Conservation (phyloP, 177 flowering plant species). For the Vitis hybrid region DNA sequence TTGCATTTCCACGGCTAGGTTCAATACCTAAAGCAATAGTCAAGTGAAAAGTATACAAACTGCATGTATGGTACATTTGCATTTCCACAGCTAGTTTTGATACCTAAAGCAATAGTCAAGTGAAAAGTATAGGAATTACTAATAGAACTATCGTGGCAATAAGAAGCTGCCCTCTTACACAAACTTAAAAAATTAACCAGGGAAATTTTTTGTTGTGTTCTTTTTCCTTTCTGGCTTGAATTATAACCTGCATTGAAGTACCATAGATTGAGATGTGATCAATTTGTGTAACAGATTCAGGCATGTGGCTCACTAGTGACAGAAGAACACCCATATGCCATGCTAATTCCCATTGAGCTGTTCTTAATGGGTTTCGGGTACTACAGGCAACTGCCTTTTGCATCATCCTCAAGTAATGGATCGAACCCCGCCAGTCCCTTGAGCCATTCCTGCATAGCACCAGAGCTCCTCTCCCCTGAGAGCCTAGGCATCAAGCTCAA, state of each 20-base stretch:
- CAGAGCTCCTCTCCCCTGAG: constrained; percentile 76
- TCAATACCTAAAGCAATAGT: too few species aligned
- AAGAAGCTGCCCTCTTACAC: too few species aligned
- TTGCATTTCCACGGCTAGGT: too few species aligned
- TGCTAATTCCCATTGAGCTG: constrained; percentile 71
- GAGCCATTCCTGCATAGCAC: constrained; percentile 46
- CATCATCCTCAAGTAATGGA: constrained; percentile 21
- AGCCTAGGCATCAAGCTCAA: constrained; percentile 75
- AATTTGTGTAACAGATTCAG: constrained; percentile 34
- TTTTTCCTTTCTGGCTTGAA: neutral
- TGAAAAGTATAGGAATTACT: too few species aligned
- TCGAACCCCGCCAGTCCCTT: constrained; percentile 37
- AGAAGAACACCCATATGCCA: constrained; percentile 76
- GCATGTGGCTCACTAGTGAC: constrained; percentile 66
- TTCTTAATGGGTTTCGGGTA: constrained; percentile 67
- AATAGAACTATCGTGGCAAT: too few species aligned
- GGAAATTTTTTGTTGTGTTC: too few species aligned
- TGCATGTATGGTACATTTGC: too few species aligned
- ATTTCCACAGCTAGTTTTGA: too few species aligned
- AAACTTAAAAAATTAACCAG: too few species aligned
- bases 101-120: too few species aligned
- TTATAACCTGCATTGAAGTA: neutral
- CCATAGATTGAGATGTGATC: neutral
- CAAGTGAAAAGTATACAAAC: too few species aligned
- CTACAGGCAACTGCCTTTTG: constrained; percentile 31